Evolutionary conservation across 768 basidiomycete genomes (phyloP).

Genomic region (Naematelia aurantialba): DNA sequence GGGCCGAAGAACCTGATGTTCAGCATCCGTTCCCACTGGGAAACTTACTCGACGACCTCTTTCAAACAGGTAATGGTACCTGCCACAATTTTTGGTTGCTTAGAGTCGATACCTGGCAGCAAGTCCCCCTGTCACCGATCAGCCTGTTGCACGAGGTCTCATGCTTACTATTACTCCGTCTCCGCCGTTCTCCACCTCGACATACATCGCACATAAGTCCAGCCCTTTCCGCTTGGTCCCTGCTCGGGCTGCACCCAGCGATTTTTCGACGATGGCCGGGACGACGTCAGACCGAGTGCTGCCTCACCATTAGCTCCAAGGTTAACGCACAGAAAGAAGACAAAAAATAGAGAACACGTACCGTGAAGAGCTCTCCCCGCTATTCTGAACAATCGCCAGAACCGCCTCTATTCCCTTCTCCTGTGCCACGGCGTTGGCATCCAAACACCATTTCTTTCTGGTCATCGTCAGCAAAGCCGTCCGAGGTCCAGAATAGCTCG

Average conservation of each 20-base stretch:
- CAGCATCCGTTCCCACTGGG: neutral
- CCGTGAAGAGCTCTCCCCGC: slow-evolving; percentile 78
- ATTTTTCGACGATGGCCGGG: slow-evolving; percentile 93
- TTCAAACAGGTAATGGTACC: slow-evolving; percentile 71
- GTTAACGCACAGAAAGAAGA: neutral
- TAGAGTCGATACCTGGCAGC: slow-evolving; percentile 77
- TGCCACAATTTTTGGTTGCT: slow-evolving; percentile 90
- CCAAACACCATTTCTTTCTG: slow-evolving; percentile 75
- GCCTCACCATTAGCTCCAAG: neutral
- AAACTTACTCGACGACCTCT: slow-evolving; percentile 74
- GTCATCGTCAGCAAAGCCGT: neutral
- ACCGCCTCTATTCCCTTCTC: slow-evolving; percentile 94
- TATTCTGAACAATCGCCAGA: slow-evolving; percentile 78
- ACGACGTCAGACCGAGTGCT: slow-evolving; percentile 57
- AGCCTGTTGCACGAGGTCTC: neutral
- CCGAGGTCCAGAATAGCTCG: neutral
- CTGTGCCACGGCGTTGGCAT: slow-evolving; percentile 94
- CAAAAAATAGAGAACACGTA: no score
- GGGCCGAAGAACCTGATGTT: slow-evolving; percentile 69
- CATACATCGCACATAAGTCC: slow-evolving; percentile 81
- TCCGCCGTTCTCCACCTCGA: slow-evolving; percentile 86
- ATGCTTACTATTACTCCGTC: slow-evolving; percentile 79
- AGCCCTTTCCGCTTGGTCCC: slow-evolving; percentile 84
- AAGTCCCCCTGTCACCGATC: slow-evolving; percentile 62
- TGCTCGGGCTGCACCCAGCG: slow-evolving; percentile 81